Evolutionary conservation across 164 flowering plant species (phyloP).

Genomic region (Annona cherimola): DNA sequence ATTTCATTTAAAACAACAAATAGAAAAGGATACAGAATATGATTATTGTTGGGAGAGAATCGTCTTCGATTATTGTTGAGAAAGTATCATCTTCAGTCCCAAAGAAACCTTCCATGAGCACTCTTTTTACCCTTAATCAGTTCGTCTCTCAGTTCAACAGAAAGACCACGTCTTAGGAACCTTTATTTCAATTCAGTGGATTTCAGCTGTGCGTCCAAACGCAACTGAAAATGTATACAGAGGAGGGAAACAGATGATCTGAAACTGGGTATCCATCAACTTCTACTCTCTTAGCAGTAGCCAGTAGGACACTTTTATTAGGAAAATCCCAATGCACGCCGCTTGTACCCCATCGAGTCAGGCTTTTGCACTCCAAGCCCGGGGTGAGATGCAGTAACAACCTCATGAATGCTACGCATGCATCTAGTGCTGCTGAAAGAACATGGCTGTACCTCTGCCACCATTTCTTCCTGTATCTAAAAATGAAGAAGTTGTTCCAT

Average conservation of each 20-base stretch:
- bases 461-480: constrained; percentile 74
- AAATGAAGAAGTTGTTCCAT: constrained; percentile 58
- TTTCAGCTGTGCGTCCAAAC: too few relatives aligned
- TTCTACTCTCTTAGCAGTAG: constrained; percentile 53
- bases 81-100: too few relatives aligned
- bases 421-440: constrained; percentile 88
- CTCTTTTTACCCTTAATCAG: too few relatives aligned
- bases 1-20: too few relatives aligned
- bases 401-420: constrained; percentile 90
- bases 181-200: too few relatives aligned
- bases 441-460: constrained; percentile 91
- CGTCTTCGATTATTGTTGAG: too few relatives aligned
- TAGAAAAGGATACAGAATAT: too few relatives aligned
- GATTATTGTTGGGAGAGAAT: too few relatives aligned
- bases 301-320: constrained; percentile 42
- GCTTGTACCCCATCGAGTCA: constrained; percentile 76
- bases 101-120: too few relatives aligned
- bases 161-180: too few relatives aligned
- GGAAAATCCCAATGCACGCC: constrained; percentile 82
- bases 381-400: constrained; percentile 60
- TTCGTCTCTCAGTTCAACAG: too few relatives aligned
- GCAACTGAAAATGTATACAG: not conserved
- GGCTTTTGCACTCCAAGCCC: constrained; percentile 38
- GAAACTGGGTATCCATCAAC: constrained; percentile 55
- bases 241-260: constrained; percentile 10